Conservation (phyloP, 768 basidiomycete species). For the Auricularia sp. region DNA sequence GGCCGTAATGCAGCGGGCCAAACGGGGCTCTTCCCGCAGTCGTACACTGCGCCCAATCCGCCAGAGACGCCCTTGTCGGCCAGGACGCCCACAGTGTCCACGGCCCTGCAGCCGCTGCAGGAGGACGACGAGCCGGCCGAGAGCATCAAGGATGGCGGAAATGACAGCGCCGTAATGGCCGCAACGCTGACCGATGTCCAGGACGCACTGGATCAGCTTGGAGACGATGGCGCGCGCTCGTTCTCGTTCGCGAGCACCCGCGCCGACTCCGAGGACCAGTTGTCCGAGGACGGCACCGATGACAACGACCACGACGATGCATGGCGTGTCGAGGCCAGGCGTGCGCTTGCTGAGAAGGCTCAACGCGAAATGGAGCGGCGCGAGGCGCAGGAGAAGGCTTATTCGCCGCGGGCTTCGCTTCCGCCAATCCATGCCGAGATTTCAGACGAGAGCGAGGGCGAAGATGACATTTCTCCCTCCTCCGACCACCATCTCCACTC, state of each 20-base stretch:
- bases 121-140: slow-evolving; percentile 20
- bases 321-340: slow-evolving; percentile 57
- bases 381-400: slow-evolving; percentile 3
- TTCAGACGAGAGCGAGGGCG: slow-evolving; percentile 71
- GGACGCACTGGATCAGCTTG: slow-evolving; percentile 81
- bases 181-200: slow-evolving; percentile 88
- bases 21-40: slow-evolving; percentile 84
- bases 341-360: slow-evolving; percentile 62
- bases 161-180: slow-evolving; percentile 57
- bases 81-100: neutral
- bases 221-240: slow-evolving; percentile 52
- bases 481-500: neutral
- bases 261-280: slow-evolving; percentile 44
- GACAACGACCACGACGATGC: slow-evolving; percentile 40
- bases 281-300: slow-evolving; percentile 44
- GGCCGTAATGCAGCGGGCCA: slow-evolving; percentile 76
- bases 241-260: slow-evolving; percentile 70
- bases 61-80: slow-evolving; percentile 23
- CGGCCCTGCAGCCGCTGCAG: slow-evolving; percentile 21
- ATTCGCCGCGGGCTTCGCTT: slow-evolving; percentile 19
- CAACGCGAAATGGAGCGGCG: slow-evolving; percentile 41
- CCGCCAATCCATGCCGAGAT: slow-evolving; percentile 69
- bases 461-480: slow-evolving; percentile 24
- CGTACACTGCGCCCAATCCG: slow-evolving; percentile 64
- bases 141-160: slow-evolving; percentile 14